These are phyloP conservation scores for Cornus controversa DNA, from an alignment of 148 eudicot genomes.

Conservation along the genomic window DNA sequence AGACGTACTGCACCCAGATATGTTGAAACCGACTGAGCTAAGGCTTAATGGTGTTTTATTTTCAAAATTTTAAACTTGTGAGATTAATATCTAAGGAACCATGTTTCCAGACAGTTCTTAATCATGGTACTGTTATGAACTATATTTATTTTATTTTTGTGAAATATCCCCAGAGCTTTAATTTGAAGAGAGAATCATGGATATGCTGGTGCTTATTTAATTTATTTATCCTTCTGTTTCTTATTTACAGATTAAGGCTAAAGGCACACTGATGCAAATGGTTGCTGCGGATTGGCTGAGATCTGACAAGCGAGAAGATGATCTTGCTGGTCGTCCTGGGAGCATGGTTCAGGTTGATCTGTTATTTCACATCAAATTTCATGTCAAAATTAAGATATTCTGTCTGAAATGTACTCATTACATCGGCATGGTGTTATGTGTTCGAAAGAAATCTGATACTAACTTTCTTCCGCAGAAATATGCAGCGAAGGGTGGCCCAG, in stretches of 20 bases:
- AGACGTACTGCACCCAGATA: background rate
- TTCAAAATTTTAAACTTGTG: background rate
- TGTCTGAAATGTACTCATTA: background rate
- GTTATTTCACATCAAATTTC: slow-evolving; percentile 2
- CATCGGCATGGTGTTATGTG: background rate
- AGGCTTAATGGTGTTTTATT: background rate
- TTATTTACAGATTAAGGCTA: slow-evolving; percentile 49
- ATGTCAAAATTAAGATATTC: background rate
- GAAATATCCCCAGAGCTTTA: background rate
- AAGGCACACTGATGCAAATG: slow-evolving; percentile 60
- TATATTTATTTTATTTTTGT: background rate
- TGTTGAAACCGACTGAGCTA: background rate
- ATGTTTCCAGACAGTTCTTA: background rate
- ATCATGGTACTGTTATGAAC: background rate
- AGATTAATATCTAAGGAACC: background rate
- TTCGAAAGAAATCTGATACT: background rate
- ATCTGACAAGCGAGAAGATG: slow-evolving; percentile 70
- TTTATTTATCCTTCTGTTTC: background rate
- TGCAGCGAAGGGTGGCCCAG: slow-evolving; percentile 62
- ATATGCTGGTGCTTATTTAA: background rate
- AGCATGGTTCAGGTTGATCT: slow-evolving; percentile 56
- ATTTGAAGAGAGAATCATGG: background rate
- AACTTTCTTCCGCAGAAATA: slow-evolving; percentile 43
- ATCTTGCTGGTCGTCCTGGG: slow-evolving; percentile 68
- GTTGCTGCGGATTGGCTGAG: slow-evolving; percentile 70